A percentile compares a stretch with the other conserved stretches of the same genome.
phyloP scores from a whole-genome alignment of 345 rosid species.

The Diplotaxis tenuifolia region DNA sequence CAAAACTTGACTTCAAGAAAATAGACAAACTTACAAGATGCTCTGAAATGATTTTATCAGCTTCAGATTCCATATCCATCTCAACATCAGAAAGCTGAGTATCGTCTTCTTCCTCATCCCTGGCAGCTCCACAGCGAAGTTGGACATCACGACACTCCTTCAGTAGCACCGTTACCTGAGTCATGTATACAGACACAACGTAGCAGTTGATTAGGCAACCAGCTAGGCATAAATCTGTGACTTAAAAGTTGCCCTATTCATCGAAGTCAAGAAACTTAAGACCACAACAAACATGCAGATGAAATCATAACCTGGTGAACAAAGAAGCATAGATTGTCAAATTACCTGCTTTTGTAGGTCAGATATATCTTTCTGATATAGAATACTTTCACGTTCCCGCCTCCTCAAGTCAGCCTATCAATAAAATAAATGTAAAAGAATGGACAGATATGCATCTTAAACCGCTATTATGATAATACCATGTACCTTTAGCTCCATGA shows the following conservation, averaged over 20 bases:
- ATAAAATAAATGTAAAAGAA: constrained; percentile 24
- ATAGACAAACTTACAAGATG: constrained; percentile 53
- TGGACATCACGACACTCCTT: constrained; percentile 97
- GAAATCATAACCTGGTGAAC: constrained; percentile 10
- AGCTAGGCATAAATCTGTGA: constrained; percentile 13
- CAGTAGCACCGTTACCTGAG: constrained; percentile 82
- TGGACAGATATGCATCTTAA: constrained; percentile 9
- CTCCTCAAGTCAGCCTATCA: constrained; percentile 74
- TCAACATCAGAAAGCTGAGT: constrained; percentile 43
- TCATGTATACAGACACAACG: constrained; percentile 23
- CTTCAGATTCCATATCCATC: constrained; percentile 51
- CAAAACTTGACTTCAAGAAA: constrained; percentile 1
- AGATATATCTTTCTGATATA: constrained; percentile 72
- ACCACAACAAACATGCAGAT: constrained; percentile 12
- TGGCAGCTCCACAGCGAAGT: constrained; percentile 72
- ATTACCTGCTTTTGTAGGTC: constrained; percentile 86
- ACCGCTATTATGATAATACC: background rate
- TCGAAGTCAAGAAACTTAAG: constrained; percentile 19
- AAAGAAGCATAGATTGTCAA: constrained; percentile 7
- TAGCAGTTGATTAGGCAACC: constrained; percentile 21
- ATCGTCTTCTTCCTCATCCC: constrained; percentile 45
- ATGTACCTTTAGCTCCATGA: constrained; percentile 72
- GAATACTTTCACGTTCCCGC: constrained; percentile 64
- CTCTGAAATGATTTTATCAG: constrained; percentile 73
- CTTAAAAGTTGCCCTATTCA: constrained; percentile 1